Base-by-base conservation (phyloP, 768 basidiomycete species). In the Auriscalpium orientale region DNA sequence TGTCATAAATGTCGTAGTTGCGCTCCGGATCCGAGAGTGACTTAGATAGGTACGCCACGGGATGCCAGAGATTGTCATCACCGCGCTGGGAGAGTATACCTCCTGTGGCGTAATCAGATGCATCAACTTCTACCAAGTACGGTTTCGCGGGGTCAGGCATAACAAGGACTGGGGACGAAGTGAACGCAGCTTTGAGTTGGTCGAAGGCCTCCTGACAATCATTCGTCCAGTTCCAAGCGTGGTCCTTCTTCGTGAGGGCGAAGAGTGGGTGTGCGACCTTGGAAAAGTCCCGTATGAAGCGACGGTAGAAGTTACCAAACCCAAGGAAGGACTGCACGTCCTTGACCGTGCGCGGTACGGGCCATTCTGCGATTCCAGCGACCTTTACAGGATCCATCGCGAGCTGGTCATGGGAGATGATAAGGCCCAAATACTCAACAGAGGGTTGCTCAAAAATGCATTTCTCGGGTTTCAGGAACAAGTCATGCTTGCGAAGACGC, bases 401-500 rank as follows among this genome's bases (percentile, higher is more conserved):
- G 22, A 28, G 5, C 11, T 59, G 51, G 21, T 51, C 49, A 3
- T 43, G 12, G 5, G 38, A 40, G 43, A 69, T 52, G 40, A 67
- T 57, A 51, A 61, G 58, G 33, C 68, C 66, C 1, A 68, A 58
- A 53, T 55, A 65, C 48, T 62, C 58, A 16, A 64, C 53, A 13
- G 38, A 21, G 4, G 37, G 28, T 10, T 40, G 28, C 20, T 63
- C 55, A 36, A 63, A 63, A 18, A 36, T 37, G 51, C 60, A 65
- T 52, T 67, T 66, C 18, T 62, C 49, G 0, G 58, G 56, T 20
- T 63, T 64, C 13, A 49, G 51, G 36, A 46, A 71, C 0, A 72
- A 62, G 0, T 62, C 58, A 37, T 68, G n/a, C 11, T 63, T 40
- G 1, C 56, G 38, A 2, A 70, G 55, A 9, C 51, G 38, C n/a